A percentile compares a stretch with the other conserved stretches of the same genome.
Conservation (phyloP, 495 filamentous ascomycete genomes). For the Hyaloscypha finlandica region DNA sequence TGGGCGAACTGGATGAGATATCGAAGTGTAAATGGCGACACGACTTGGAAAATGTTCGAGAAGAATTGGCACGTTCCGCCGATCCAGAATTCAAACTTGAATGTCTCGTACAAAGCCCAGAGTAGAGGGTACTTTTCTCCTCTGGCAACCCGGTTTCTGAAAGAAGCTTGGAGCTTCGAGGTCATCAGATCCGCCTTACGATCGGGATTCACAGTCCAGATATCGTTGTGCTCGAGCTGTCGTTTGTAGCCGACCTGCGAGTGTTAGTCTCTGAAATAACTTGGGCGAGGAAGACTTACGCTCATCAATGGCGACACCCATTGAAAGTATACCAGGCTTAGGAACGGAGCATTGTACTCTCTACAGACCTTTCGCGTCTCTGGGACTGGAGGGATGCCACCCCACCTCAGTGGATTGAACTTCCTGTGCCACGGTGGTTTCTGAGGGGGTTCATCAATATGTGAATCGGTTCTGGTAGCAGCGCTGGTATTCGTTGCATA, state of each 20-base stretch:
- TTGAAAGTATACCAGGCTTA: conserved; percentile 62
- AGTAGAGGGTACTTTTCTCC: conserved; percentile 75
- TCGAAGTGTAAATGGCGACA: conserved; percentile 72
- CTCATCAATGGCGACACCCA: conserved; percentile 72
- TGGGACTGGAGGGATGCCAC: conserved; percentile 59
- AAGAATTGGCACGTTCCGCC: conserved; percentile 77
- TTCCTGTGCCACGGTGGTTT: conserved; percentile 61
- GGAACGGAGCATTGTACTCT: conserved; percentile 61
- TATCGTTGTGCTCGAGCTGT: conserved; percentile 77
- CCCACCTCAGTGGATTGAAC: conserved; percentile 65
- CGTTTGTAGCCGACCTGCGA: conserved; percentile 75
- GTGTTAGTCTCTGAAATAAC: conserved; percentile 18
- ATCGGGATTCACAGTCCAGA: conserved; percentile 84
- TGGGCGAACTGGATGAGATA: conserved; percentile 80
- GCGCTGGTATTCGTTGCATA: conserved; percentile 33
- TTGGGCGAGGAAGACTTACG: conserved; percentile 41
- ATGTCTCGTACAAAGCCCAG: conserved; percentile 84
- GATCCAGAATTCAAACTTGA: conserved; percentile 80
- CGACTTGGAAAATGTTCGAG: conserved; percentile 68
- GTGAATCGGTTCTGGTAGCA: conserved; percentile 22
- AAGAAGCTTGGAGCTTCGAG: conserved; percentile 61
- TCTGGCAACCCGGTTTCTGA: conserved; percentile 62
- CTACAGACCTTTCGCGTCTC: conserved; percentile 52
- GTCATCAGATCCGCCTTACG: conserved; percentile 70
- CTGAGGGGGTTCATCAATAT: conserved; percentile 20